These are phyloP conservation scores for Colletotrichum aenigma DNA, from an alignment of 2,329 filamentous ascomycete genomes.

Conservation along the genomic window DNA sequence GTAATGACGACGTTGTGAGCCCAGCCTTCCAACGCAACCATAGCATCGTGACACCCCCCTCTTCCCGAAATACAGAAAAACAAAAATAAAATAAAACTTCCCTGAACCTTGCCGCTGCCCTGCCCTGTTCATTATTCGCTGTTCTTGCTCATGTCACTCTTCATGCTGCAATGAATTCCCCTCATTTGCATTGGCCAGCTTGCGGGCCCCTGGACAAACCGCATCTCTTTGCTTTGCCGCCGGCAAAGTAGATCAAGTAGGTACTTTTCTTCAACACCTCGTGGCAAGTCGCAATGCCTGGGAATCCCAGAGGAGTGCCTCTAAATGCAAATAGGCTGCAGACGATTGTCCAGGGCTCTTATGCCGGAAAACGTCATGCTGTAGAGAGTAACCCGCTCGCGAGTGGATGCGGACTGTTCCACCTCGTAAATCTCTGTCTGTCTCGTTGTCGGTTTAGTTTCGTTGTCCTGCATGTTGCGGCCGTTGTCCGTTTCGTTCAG, in stretches of 20 bases:
- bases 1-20: conserved; percentile 6
- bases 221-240: neutral
- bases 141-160: neutral
- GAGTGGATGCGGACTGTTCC: neutral
- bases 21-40: neutral
- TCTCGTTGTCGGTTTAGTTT: neutral
- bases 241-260: neutral
- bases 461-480: neutral
- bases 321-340: neutral
- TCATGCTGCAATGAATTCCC: conserved; percentile 2
- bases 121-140: neutral
- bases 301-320: neutral
- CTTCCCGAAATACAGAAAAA: neutral
- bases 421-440: neutral
- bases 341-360: neutral
- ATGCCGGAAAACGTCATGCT: neutral
- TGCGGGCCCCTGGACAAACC: neutral
- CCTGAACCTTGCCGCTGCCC: neutral
- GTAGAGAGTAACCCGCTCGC: neutral
- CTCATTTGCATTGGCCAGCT: neutral
- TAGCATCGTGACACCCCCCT: neutral
- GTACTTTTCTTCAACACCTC: conserved; percentile 1
- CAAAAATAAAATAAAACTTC: neutral
- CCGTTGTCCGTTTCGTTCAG: neutral
- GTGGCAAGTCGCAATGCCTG: neutral